phyloP scores from a whole-genome alignment of 441 rosid genomes.

The Corymbia calophylla region DNA sequence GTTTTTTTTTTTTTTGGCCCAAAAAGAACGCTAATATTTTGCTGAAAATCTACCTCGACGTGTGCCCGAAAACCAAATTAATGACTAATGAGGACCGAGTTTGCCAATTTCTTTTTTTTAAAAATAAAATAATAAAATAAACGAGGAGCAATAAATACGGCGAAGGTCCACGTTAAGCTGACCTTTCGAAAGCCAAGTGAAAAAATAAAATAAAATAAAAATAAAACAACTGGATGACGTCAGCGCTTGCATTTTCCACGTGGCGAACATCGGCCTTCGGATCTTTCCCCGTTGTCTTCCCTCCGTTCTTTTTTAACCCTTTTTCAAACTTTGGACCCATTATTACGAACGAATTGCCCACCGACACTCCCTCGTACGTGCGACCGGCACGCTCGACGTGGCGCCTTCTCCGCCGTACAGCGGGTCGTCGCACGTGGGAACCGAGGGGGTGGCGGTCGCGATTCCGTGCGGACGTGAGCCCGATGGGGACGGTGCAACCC shows the following conservation, averaged over 20 bases:
- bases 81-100: not conserved
- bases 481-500: constrained; percentile 27
- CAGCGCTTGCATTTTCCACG: constrained; percentile 1
- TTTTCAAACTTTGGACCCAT: not conserved
- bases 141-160: not conserved
- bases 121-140: not conserved
- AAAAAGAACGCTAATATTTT: not conserved
- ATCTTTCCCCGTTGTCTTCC: not conserved
- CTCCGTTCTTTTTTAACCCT: not conserved
- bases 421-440: constrained; percentile 20
- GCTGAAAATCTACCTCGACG: not conserved
- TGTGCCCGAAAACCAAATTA: not conserved
- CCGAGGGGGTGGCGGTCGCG: not conserved
- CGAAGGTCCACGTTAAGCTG: not conserved
- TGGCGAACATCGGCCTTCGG: not conserved
- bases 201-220: no score
- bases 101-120: no score
- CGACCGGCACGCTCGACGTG: constrained; percentile 15
- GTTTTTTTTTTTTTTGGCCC: not conserved
- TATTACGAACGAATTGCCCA: constrained; percentile 11
- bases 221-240: not conserved
- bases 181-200: not conserved
- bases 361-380: constrained; percentile 54
- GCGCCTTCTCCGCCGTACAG: not conserved
- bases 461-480: constrained; percentile 5